A percentile compares a stretch with the other conserved stretches of the same genome.
Conservation (phyloP, 306 rosid genomes). For the Arachis stenosperma region DNA sequence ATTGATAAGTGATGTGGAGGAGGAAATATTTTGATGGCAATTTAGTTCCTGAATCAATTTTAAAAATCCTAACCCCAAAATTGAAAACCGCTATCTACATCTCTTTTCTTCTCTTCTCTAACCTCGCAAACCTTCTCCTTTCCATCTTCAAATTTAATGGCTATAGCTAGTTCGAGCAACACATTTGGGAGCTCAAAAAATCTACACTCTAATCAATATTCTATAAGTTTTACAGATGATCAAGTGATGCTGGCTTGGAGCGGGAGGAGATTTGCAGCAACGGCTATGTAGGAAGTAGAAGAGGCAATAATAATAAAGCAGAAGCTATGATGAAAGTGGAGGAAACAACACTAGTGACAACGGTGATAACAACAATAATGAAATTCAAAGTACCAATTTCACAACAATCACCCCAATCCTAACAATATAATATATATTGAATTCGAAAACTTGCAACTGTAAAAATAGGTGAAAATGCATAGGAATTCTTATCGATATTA, state of each 20-base stretch:
- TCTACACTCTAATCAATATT: background rate
- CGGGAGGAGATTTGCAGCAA: background rate
- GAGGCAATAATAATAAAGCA: background rate
- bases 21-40: too few species aligned
- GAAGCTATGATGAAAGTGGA: background rate
- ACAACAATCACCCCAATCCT: background rate
- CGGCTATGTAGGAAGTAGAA: background rate
- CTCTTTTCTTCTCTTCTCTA: too few species aligned
- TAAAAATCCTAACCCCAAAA: too few species aligned
- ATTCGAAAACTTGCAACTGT: background rate
- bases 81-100: too few species aligned
- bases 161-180: too few species aligned
- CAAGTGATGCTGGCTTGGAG: conserved; percentile 6
- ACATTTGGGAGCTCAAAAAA: too few species aligned
- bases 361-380: conserved; percentile 16
- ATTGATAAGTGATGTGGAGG: too few species aligned
- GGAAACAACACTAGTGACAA: background rate
- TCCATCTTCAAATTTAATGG: too few species aligned
- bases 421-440: conserved; percentile 5
- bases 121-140: too few species aligned
- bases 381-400: background rate
- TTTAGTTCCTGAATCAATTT: too few species aligned
- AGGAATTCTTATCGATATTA: background rate
- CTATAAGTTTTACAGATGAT: conserved; percentile 4
- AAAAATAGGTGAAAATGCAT: background rate